These are phyloP conservation scores for Magnolia changhungtana DNA, from an alignment of 164 flowering plant species.

Conservation along the genomic window DNA sequence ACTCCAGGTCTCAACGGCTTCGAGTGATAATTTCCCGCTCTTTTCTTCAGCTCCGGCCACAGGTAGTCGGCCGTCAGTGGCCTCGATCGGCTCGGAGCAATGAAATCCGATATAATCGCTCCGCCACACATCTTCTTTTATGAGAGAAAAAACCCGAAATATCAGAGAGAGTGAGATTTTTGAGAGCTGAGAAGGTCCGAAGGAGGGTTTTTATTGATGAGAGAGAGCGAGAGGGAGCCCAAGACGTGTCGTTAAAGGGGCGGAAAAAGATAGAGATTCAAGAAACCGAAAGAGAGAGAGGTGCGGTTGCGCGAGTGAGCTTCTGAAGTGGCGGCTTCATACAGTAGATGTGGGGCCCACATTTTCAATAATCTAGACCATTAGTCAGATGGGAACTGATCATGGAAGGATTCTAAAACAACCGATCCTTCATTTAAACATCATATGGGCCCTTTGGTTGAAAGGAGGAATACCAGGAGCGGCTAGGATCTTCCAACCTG, in stretches of 20 bases:
- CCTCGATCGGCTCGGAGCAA: conserved; percentile 41
- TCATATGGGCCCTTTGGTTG: too few relatives aligned
- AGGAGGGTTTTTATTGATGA: conserved; percentile 1
- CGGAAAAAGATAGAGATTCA: background rate
- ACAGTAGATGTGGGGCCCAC: background rate
- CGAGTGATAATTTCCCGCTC: conserved; percentile 19
- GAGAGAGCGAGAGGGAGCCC: background rate
- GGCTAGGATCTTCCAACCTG: too few relatives aligned
- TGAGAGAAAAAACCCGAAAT: background rate
- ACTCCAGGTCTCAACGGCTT: conserved; percentile 29
- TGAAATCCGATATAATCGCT: conserved; percentile 80
- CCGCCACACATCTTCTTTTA: conserved; percentile 86
- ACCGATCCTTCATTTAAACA: too few relatives aligned
- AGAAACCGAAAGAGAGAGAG: background rate
- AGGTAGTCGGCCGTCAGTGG: conserved; percentile 44
- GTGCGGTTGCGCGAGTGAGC: background rate
- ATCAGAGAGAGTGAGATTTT: background rate
- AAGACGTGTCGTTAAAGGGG: background rate
- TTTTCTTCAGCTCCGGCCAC: conserved; percentile 48
- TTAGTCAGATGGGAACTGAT: too few relatives aligned
- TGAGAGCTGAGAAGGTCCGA: background rate
- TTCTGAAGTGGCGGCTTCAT: background rate
- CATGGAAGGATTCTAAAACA: too few relatives aligned
- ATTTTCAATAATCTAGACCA: background rate
- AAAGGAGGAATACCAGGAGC: too few relatives aligned